phyloP scores from a whole-genome alignment of 306 rosid genomes.

The Quercus agrifolia region DNA sequence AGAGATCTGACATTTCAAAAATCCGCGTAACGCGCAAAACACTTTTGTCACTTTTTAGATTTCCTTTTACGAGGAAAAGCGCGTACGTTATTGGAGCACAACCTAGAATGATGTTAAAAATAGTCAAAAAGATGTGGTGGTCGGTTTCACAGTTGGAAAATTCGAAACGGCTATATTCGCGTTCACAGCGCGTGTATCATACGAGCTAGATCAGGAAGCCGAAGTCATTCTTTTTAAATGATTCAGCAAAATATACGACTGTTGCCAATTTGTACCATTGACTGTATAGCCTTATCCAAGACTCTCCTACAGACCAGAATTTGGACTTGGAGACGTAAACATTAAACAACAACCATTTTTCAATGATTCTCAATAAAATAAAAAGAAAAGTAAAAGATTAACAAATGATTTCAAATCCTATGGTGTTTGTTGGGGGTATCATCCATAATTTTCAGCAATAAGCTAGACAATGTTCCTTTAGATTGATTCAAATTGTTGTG shows the following conservation, averaged over 20 bases:
- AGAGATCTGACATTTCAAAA: not conserved
- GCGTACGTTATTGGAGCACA: not conserved
- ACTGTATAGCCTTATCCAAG: not conserved
- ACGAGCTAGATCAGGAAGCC: not conserved
- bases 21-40: not conserved
- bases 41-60: not conserved
- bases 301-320: not conserved
- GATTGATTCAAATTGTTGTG: no score
- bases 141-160: not conserved
- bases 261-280: not conserved
- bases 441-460: no score
- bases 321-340: not conserved
- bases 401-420: no score
- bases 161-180: not conserved
- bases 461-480: no score
- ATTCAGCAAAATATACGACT: not conserved
- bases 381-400: no score
- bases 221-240: not conserved
- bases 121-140: not conserved
- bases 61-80: not conserved
- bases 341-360: no score
- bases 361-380: no score
- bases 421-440: no score
- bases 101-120: no score
- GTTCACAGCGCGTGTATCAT: not conserved